Evolutionary conservation across 1,284 basidiomycete genomes (phyloP), one percentile per base, ranked within the genome.

Genomic region (Cryptococcus depauperatus): DNA sequence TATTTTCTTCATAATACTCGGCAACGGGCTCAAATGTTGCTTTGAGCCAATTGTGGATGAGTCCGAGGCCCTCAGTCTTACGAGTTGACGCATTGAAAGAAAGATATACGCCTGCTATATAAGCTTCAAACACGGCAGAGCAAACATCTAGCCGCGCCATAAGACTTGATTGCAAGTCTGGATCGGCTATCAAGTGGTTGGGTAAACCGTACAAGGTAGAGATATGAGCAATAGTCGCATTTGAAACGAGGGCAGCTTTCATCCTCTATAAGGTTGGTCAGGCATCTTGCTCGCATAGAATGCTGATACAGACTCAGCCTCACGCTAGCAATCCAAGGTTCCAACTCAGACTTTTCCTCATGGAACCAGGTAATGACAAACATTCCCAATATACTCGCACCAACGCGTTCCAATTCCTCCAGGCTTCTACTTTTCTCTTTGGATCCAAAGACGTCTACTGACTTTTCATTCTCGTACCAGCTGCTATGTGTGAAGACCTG

Each of bases 351-450:
- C 48, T 59, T 60, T 18, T 48, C 44, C 47, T 65, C 61, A 43
- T 66, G 62, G 38, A 69, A 49, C 65, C 65, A 69, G 16, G 60
- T 59, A 10, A 64, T 66, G n/a, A 69, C 61, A 18, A 69, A 46
- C 53, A 64, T 58, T n/a, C 64, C 65, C 16, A 69, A 48, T 14
- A 69, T 59, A 9, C 52, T 51, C 56, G 67, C 66, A 8, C 66
- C 66, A 11, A 68, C 65, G 51, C 66, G 64, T 46, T 69, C 66
- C 18, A 69, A 51, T 55, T 69, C 67, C 48, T 69, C 66, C 37
- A 67, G 68, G 45, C 66, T 58, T 26, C 50, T 49, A 14, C 51
- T 38, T 25, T 23, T 25, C 32, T 33, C 32, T 18, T 33, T 33
- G n/a, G n/a, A n/a, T n/a, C n/a, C n/a, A n/a, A n/a, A n/a, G n/a